Conservation (phyloP, 768 basidiomycete genomes). For the Jaapia argillacea region DNA sequence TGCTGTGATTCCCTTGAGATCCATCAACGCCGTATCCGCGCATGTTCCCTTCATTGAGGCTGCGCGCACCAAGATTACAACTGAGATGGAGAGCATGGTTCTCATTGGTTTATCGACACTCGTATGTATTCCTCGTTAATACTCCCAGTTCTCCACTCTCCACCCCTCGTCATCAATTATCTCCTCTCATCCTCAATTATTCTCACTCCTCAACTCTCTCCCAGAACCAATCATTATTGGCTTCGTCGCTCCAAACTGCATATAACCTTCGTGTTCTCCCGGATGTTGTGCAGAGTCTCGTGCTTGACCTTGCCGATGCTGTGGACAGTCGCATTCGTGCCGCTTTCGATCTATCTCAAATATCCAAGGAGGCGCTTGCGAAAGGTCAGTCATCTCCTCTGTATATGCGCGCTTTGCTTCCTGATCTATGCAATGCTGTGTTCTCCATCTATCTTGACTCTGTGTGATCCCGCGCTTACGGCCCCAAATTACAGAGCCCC, state of each 20-base stretch:
- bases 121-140: slow-evolving; percentile 33
- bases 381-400: slow-evolving; percentile 46
- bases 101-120: slow-evolving; percentile 65
- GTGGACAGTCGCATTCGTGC: slow-evolving; percentile 73
- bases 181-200: slow-evolving; percentile 1
- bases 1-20: slow-evolving; percentile 41
- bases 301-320: slow-evolving; percentile 71
- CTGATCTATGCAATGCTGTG: not conserved
- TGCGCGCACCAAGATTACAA: slow-evolving; percentile 58
- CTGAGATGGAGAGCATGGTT: slow-evolving; percentile 90
- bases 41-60: slow-evolving; percentile 67
- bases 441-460: not conserved
- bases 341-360: slow-evolving; percentile 79
- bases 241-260: slow-evolving; percentile 92
- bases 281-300: slow-evolving; percentile 66
- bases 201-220: not conserved
- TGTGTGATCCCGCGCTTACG: not conserved
- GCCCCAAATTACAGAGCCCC: slow-evolving; percentile 16
- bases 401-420: not conserved
- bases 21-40: slow-evolving; percentile 59
- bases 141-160: no score
- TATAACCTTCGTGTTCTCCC: slow-evolving; percentile 86
- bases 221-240: slow-evolving; percentile 85
- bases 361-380: slow-evolving; percentile 75
- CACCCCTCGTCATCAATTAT: not conserved